Evolutionary conservation across 768 basidiomycete genomes (phyloP), one percentile per base, ranked within the genome.

Genomic region (Tephrocybe sp.): DNA sequence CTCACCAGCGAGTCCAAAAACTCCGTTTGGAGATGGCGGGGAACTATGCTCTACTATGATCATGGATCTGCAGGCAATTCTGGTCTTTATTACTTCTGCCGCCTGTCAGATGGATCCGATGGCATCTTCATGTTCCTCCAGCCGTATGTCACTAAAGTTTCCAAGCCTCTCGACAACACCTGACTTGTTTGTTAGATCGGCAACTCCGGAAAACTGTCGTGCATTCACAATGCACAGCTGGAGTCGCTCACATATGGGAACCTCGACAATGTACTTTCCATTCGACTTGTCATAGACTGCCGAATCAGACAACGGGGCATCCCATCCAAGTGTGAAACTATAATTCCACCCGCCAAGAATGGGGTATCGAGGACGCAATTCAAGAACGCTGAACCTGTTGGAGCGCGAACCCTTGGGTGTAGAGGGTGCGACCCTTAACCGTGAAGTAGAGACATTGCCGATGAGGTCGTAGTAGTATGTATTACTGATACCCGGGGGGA

Each of bases 311-410:
- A 93, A 77, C 24, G 87, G 87, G n/a, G 89, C 78, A 59, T 98
- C 94, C 79, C 89, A 99, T 2, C 97, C 97, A 3, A 98, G 75
- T 5, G 92, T 93, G 72, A 95, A 98, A 35, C 76, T 84, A 67
- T 96, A 98, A 63, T 97, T 98, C 97, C 97, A 99, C 35, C 96
- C 93, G 25, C 97, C 97, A 58, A 98, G 66, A 37, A 99, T 61
- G 26, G 97, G 97, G 67, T 94, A 99, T 37, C 97, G 81, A 0
- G 97, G 96, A 32, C 77, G 78, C 41, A 98, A 65, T 60, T 98
- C 94, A 21, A 99, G 75, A 19, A 87, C 54, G 45, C 89, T 89
- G 60, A 76, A 75, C 36, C 80, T 75, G 48, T 72, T 75, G 12
- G 70, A 68, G 49, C 74, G 75, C 51, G 69, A 68, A n/a, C 75